phyloP scores from a whole-genome alignment of 2,329 filamentous ascomycete genomes.

The Fusarium acutatum region DNA sequence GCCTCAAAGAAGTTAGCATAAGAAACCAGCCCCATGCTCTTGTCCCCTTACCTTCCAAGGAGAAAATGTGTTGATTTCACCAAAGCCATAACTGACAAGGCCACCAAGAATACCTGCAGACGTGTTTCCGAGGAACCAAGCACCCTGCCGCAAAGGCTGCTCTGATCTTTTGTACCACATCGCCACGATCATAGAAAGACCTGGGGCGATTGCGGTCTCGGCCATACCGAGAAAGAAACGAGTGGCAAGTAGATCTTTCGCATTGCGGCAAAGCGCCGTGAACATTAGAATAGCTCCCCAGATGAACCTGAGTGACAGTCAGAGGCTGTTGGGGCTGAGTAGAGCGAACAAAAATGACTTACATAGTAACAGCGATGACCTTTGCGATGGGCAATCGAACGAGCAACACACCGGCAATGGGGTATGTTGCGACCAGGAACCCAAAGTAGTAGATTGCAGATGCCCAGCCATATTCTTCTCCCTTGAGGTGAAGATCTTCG shows the following conservation, averaged over 20 bases:
- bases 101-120: neutral
- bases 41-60: neutral
- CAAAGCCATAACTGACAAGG: neutral
- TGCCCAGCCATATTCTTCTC: neutral
- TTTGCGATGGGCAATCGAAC: neutral
- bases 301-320: neutral
- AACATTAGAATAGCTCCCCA: neutral
- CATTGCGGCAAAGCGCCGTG: neutral
- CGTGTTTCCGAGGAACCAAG: neutral
- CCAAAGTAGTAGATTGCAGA: neutral
- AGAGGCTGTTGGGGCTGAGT: neutral
- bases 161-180: neutral
- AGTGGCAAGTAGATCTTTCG: neutral
- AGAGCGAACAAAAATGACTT: neutral
- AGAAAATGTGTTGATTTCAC: neutral
- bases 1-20: neutral
- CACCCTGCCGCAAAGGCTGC: neutral
- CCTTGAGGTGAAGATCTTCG: neutral
- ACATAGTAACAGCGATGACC: neutral
- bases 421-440: neutral
- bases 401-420: neutral
- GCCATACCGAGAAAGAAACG: neutral
- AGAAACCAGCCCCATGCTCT: accelerated
- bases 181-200: neutral
- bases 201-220: neutral